Base-by-base conservation (phyloP, 2,329 filamentous ascomycete genomes). In the Fusarium sp. region DNA sequence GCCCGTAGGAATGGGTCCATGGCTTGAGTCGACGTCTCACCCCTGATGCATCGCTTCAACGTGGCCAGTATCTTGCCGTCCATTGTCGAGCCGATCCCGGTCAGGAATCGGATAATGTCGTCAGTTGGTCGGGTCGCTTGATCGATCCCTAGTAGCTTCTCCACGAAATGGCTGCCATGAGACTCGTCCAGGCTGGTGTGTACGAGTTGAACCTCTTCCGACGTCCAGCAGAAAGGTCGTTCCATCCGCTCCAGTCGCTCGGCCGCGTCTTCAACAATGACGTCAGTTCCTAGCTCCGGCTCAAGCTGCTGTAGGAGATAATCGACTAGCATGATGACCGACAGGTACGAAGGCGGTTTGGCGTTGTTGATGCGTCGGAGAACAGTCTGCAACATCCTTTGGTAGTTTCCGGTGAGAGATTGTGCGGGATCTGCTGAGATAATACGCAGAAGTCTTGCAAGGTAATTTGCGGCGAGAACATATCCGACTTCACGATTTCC, bases 121-220 rank as follows among this genome's bases (percentile, higher is more conserved):
- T 87, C 84, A 2, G 88, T 90, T 3, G 84, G 84, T 2, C 78
- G 71, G 0, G 81, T 80, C 62, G 90, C 91, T 76, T 92, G 88
- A 70, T 92, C 87, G 57, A 92, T 85, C 22, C 85, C 84, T 31
- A 95, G 84, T 29, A 95, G 84, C 78, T 92, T 94, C 77, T 91
- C 90, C 27, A 92, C 79, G 61, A 93, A 90, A n/a, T 90, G 82
- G 70, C 88, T 90, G 31, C 62, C 44, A 11, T 44, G 27, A 22
- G 73, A 64, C 4, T 77, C 67, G 38, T 80, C 80, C 75, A 71
- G 79, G 38, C 86, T 82, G 38, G 80, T 79, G 65, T 85, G 82
- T 3, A 91, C 71, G 3, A 86, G 73, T 31, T 84, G 80, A 14
- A 87, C 81, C 76, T 91, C 89, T 0, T 77, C 70, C 1, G 78